Conservation (phyloP, 2,329 filamentous ascomycete species). For the Sphaerulina populicola region DNA sequence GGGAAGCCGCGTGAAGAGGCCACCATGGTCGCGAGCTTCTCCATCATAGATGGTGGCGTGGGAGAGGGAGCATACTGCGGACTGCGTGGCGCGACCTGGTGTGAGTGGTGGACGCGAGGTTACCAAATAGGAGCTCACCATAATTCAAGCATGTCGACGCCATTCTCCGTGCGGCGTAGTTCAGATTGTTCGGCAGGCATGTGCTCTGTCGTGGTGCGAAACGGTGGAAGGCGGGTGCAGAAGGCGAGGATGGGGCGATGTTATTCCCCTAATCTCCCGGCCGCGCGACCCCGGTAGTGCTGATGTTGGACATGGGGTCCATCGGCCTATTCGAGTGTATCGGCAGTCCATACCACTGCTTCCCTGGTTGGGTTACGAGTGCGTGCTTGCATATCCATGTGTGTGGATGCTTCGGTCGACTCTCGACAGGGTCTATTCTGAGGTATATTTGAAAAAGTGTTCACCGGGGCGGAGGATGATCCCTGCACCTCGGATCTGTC, state of each 20-base stretch:
- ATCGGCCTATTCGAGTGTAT: background rate
- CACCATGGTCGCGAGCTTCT: background rate
- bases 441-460: no score
- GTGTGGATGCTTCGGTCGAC: no score
- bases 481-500: no score
- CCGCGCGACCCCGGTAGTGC: background rate
- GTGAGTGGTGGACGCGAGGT: background rate
- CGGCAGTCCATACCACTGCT: background rate
- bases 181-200: background rate
- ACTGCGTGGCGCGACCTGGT: background rate
- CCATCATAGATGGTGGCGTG: background rate
- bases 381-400: no score
- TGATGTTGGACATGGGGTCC: background rate
- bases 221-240: background rate
- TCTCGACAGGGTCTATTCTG: no score
- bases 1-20: background rate
- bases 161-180: background rate
- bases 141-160: background rate
- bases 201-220: background rate
- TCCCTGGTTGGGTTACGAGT: background rate
- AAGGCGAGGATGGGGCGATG: background rate
- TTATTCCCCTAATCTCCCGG: background rate
- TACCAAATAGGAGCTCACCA: background rate
- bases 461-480: no score
- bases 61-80: background rate